Evolutionary conservation across 2,329 filamentous ascomycete species (phyloP), one percentile per base, ranked within the genome.

Genomic region (Fusarium domesticum): DNA sequence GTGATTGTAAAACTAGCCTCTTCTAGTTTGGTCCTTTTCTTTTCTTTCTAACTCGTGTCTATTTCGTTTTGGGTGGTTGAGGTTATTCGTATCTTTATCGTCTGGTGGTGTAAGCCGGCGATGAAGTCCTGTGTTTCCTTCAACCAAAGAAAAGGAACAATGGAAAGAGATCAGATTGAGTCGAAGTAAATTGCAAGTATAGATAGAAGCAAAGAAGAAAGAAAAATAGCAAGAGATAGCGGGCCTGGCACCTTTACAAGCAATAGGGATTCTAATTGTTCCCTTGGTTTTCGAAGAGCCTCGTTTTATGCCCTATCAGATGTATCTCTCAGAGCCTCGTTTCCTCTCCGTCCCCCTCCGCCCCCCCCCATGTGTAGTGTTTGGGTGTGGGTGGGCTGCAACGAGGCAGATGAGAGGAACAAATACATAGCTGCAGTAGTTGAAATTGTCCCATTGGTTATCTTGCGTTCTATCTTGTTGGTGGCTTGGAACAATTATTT

Each of bases 81-180:
- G 7, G 17, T 15, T n/a, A 8, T 14, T 18, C 6, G 5, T 19
- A 17, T 16, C 10, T 33, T 15, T 7, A 15, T 8, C n/a, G 25
- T 18, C 32, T 16, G 11, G 32, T 34, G 31, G 30, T 42, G 43
- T n/a, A n/a, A n/a, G n/a, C n/a, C n/a, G n/a, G n/a, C n/a, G n/a
- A n/a, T n/a, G 49, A 51, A 53, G 52, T 56, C 37, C 52, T 53
- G 53, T 55, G 25, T 7, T 43, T 37, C 47, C 53, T 55, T 48
- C 43, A 25, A 39, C 5, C 4, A 33, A 23, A 28, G 4, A 8
- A 47, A 32, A 35, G 38, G n/a, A 20, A 34, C 6, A 48, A 34
- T 25, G 30, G 35, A 23, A 15, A 54, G 33, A 18, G 15, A 18
- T 17, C 31, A 18, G 10, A 45, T 25, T 43, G 23, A 16, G 6